A percentile compares a stretch with the other conserved stretches of the same genome.
Conservation (phyloP, 306 rosid species). For the Carpinus viminea region DNA sequence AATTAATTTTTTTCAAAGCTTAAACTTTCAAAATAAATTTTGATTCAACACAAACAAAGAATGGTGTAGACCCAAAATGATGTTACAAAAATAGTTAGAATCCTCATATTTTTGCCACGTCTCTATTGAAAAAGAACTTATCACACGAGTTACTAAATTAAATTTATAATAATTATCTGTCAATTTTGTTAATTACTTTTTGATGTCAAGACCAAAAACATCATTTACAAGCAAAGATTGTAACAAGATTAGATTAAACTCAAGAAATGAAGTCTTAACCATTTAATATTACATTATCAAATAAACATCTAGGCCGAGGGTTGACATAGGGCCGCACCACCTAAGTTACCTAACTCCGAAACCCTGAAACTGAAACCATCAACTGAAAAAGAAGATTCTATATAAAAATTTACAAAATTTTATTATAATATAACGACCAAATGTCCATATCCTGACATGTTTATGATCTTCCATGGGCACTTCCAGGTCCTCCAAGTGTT, state of each 20-base stretch:
- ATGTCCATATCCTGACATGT: not conserved
- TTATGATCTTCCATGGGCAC: constrained; percentile 41
- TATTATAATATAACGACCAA: not conserved
- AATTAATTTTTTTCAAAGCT: too few species aligned
- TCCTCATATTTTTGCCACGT: too few species aligned
- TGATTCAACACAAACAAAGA: too few species aligned
- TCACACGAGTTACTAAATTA: too few species aligned
- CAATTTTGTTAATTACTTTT: too few species aligned
- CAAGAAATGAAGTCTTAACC: not conserved
- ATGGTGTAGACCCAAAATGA: too few species aligned
- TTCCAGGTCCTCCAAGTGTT: constrained; percentile 85
- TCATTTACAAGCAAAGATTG: not conserved
- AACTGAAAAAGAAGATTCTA: not conserved
- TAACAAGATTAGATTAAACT: not conserved
- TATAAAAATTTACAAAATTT: constrained; percentile 36
- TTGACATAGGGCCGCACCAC: not conserved
- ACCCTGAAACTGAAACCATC: not conserved
- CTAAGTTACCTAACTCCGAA: constrained; percentile 14
- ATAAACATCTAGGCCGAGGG: constrained; percentile 15
- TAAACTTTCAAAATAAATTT: too few species aligned
- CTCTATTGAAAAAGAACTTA: too few species aligned
- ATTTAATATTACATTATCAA: constrained; percentile 5
- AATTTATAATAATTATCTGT: too few species aligned
- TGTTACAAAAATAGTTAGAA: too few species aligned
- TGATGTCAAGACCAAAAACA: too few species aligned